phyloP scores from a whole-genome alignment of 2,329 filamentous ascomycete species.

The Plectosphaerella plurivora region DNA sequence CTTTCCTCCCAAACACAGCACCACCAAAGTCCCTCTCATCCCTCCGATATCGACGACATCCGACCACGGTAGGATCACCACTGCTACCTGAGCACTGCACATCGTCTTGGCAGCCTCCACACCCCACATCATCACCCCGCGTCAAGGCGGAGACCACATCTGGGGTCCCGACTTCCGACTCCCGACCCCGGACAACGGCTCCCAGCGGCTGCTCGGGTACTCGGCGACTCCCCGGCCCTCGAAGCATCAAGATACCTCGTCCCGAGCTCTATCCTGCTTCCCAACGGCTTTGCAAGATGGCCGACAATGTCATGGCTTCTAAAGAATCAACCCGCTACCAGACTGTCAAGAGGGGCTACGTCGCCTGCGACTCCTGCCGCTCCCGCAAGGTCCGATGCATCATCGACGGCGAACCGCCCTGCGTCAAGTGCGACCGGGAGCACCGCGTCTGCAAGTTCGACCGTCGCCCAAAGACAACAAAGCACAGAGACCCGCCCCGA shows the following conservation, averaged over 20 bases:
- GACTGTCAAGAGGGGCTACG: slow-evolving; percentile 6
- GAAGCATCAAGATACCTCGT: too few relatives aligned
- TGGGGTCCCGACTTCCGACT: too few relatives aligned
- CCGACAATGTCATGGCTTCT: too few relatives aligned
- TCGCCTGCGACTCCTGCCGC: slow-evolving; percentile 10
- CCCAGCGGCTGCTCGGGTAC: too few relatives aligned
- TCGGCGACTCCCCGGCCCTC: too few relatives aligned
- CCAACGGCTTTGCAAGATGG: neutral
- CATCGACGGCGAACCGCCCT: slow-evolving; percentile 9
- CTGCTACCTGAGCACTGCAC: too few relatives aligned
- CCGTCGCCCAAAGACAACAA: slow-evolving; percentile 3
- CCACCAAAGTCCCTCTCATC: neutral
- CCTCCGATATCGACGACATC: too few relatives aligned
- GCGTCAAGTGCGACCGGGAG: slow-evolving; percentile 9
- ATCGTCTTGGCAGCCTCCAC: too few relatives aligned
- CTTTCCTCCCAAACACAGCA: neutral
- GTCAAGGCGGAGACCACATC: too few relatives aligned
- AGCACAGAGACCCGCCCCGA: slow-evolving; percentile 7
- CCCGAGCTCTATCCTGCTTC: neutral
- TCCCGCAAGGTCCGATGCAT: slow-evolving; percentile 9
- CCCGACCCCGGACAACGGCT: too few relatives aligned
- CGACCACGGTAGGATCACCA: too few relatives aligned
- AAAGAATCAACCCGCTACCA: neutral
- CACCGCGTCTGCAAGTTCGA: slow-evolving; percentile 10
- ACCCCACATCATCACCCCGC: too few relatives aligned